Evolutionary conservation across 345 rosid genomes (phyloP), one percentile per base, ranked within the genome.

Genomic region (Gossypium longicalyx): DNA sequence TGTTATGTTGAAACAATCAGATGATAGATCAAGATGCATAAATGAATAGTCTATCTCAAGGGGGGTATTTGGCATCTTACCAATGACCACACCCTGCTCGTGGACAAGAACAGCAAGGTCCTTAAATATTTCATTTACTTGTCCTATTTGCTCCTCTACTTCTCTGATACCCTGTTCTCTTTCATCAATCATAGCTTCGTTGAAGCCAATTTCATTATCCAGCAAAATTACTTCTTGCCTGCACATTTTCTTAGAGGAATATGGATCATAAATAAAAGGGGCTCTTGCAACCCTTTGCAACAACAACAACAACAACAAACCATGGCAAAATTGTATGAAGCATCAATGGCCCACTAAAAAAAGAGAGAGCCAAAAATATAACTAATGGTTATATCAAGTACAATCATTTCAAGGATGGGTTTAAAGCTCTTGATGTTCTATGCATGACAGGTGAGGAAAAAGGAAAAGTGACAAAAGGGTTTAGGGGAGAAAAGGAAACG

Each of bases 61-160:
- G 29, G 20, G 29, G 56, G 70, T 58, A 49, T 51, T 52, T 17
- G 47, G 68, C 57, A 60, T 73, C 88, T 82, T 79, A 89, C 93
- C 91, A 64, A 87, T 85, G 20, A 87, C 82, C 43, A 86, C 85
- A 56, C 90, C 90, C 83, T 89, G 93, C 54, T 89, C 93, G 41
- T 86, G 90, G 77, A 87, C 91, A 38, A 89, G 82, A 76, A 89
- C 91, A 72, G 91, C 91, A 66, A 87, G 89, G 78, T 89, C 93
- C 82, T 81, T 85, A 78, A 89, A 89, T 73, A 89, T 89, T 59
- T 89, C 93, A 76, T 84, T 89, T 20, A 81, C 87, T 80, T 89
- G 75, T 65, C 87, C 93, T 78, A 89, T 87, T 80, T 89, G 91
- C 59, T 80, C 85, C 63, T 86, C 82, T 59, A 87, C 81, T 47